Evolutionary conservation across 805 yeast species (phyloP), one percentile per base, ranked within the genome.

Genomic region (Candida namnaoensis): DNA sequence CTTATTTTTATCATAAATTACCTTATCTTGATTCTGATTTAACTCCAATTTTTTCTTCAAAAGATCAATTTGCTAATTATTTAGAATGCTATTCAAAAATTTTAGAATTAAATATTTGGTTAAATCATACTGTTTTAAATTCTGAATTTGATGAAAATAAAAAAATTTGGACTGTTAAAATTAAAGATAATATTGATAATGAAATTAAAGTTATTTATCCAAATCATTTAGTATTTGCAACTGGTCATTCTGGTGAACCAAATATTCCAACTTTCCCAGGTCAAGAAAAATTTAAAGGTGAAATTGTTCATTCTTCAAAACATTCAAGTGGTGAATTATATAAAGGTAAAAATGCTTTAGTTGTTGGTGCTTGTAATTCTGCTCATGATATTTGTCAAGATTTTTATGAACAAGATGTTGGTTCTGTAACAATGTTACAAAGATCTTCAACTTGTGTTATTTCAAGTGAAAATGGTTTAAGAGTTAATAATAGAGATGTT

Each of bases 221-320:
- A 41, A 53, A 58, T 25, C 72, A 69, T 45, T 34, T 69, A 3
- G 64, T 69, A 15, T 53, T 69, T 56, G 65, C 72, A 15, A 68
- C 74, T 10, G 75, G 75, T 19, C 68, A 66, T 37, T 68, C 72
- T 10, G 73, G 74, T 38, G 66, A 65, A 40, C 69, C 74, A 36
- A 66, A 65, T 49, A 52, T 68, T 46, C 74, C 75, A 15, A 50
- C 50, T 15, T 67, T 68, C 57, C 52, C 52, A 26, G 64, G 62
- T 34, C 65, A 65, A 44, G 63, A 64, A 7, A 41, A 46, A 12
- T 69, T 66, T 52, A 56, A 62, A 45, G 68, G 69, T 14, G 58
- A 51, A 33, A 51, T 69, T 38, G 63, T 65, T 24, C 74, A 69
- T 52, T 67, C 74, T 11, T 63, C 73, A 1, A 53, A 60, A 35